Percentiles rank a stretch among this genome's conserved stretches.
Evolutionary conservation across 495 filamentous ascomycete species (phyloP).

Genomic region (Penicillium atrosanguineum): DNA sequence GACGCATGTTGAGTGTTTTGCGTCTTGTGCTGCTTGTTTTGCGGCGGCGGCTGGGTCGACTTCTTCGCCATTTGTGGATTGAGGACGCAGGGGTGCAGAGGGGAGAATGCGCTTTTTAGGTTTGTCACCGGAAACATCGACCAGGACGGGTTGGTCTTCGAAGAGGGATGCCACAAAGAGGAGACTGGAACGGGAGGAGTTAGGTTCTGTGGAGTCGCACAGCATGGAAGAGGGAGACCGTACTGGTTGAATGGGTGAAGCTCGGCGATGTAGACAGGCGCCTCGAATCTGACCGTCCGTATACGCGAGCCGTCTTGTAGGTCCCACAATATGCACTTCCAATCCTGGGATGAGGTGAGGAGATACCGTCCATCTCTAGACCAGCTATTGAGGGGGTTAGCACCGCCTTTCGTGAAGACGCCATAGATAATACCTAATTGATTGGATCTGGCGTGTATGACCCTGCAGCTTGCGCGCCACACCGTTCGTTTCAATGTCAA

Average conservation of each 20-base stretch:
- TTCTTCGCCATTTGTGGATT: conserved; percentile 56
- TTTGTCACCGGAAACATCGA: conserved; percentile 66
- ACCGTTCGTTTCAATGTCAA: conserved; percentile 94
- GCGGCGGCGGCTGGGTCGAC: conserved; percentile 62
- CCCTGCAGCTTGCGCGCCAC: conserved; percentile 90
- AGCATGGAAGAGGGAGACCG: conserved; percentile 20
- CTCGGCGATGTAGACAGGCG: conserved; percentile 92
- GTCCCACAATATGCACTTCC: conserved; percentile 95
- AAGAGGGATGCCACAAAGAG: conserved; percentile 86
- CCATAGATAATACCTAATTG: conserved; percentile 53
- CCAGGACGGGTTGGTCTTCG: conserved; percentile 85
- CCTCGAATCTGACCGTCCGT: conserved; percentile 77
- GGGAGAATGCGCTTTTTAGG: conserved; percentile 74
- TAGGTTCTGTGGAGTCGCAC: neutral
- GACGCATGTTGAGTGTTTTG: conserved; percentile 89
- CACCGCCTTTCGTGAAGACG: neutral
- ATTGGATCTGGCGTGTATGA: conserved; percentile 87
- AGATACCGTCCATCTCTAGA: conserved; percentile 87
- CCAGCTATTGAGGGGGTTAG: conserved; percentile 62
- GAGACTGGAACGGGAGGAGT: conserved; percentile 47
- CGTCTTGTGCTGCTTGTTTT: conserved; percentile 86
- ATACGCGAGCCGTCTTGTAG: conserved; percentile 68
- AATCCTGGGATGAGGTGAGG: conserved; percentile 91
- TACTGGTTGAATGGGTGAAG: conserved; percentile 90
- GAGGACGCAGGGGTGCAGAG: conserved; percentile 70